phyloP scores from a whole-genome alignment of 2,329 filamentous ascomycete species.

The Fusarium agapanthi region DNA sequence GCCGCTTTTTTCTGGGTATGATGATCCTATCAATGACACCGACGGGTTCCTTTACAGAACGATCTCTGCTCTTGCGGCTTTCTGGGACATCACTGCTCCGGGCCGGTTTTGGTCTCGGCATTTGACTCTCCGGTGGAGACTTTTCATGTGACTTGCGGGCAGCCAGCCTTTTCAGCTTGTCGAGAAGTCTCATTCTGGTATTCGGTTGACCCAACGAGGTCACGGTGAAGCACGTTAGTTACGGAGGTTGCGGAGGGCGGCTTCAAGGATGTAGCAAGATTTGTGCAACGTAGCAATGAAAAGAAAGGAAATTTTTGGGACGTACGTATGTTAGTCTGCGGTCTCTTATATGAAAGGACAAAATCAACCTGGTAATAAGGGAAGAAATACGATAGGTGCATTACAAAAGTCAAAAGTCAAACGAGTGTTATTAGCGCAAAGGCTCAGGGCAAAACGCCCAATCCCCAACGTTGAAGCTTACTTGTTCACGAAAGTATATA shows the following conservation, averaged over 20 bases:
- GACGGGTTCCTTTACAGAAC: not conserved
- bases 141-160: not conserved
- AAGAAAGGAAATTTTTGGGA: not conserved
- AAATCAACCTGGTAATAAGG: fast-evolving
- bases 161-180: not conserved
- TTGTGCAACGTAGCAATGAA: not conserved
- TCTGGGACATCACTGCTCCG: fast-evolving
- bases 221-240: fast-evolving
- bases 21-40: not conserved
- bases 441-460: not conserved
- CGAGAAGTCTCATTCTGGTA: not conserved
- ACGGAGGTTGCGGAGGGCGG: too few species aligned
- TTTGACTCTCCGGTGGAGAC: not conserved
- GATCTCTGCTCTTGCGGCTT: not conserved
- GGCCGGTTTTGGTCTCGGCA: not conserved
- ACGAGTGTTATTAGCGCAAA: too few species aligned
- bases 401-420: not conserved
- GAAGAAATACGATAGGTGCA: fast-evolving
- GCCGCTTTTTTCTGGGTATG: not conserved
- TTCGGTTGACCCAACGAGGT: not conserved
- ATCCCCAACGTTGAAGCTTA: not conserved
- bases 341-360: not conserved
- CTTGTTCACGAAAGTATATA: not conserved
- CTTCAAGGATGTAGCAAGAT: too few species aligned
- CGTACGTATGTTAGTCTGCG: fast-evolving